Conservation (phyloP, 1,284 basidiomycete genomes). For the Heterobasidion occidentale region DNA sequence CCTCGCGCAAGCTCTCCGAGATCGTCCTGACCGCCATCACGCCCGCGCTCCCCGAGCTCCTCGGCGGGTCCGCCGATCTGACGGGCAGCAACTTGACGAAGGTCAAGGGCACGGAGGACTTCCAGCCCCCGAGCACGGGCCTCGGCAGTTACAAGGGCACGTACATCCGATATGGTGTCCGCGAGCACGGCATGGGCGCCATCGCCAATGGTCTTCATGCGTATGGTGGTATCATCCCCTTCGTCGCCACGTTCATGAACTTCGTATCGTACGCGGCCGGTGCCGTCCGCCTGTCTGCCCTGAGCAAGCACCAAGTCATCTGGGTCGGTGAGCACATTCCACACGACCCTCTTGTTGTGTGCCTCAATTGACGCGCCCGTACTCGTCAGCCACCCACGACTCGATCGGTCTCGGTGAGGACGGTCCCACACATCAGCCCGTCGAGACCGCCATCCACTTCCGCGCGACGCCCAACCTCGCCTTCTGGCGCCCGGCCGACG, state of each 20-base stretch:
- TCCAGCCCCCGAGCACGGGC: conserved; percentile 84
- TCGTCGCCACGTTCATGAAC: conserved; percentile 89
- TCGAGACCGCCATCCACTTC: conserved; percentile 84
- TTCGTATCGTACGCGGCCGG: conserved; percentile 93
- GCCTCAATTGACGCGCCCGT: conserved; percentile 13
- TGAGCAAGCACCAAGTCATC: conserved; percentile 86
- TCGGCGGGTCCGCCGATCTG: conserved; percentile 90
- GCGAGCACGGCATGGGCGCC: conserved; percentile 96
- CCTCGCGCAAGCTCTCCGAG: conserved; percentile 91
- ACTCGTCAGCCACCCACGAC: conserved; percentile 67
- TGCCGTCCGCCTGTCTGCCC: conserved; percentile 85
- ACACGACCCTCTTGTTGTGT: neutral
- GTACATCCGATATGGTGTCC: conserved; percentile 94
- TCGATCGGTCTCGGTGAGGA: conserved; percentile 92
- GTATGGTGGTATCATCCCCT: conserved; percentile 82
- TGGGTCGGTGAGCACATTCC: conserved; percentile 69
- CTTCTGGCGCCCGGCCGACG: conserved; percentile 91
- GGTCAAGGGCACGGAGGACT: conserved; percentile 78
- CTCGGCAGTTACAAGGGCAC: conserved; percentile 83
- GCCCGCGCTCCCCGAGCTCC: conserved; percentile 72
- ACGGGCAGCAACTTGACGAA: conserved; percentile 91
- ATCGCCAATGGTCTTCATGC: conserved; percentile 87
- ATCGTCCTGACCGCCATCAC: conserved; percentile 77
- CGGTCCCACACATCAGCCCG: conserved; percentile 93
- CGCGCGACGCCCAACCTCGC: conserved; percentile 87